phyloP scores from a whole-genome alignment of 176 grass and related monocot genomes.

The Oryza punctata region DNA sequence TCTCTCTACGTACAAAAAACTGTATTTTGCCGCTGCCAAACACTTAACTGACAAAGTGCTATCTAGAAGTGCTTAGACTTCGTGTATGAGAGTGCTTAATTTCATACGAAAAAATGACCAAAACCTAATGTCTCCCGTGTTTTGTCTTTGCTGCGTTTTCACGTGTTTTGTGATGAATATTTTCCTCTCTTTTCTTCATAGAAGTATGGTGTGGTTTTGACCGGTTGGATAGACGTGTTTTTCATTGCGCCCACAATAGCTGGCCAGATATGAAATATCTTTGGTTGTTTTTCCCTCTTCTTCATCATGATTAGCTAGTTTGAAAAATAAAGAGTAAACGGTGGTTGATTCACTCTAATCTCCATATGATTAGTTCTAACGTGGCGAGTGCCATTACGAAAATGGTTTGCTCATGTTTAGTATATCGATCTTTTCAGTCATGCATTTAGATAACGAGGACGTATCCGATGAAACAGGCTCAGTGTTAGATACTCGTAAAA shows the following conservation, averaged over 20 bases:
- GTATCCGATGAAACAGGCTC: too few relatives aligned
- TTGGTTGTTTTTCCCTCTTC: background rate
- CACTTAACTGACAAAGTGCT: background rate
- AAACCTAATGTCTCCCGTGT: background rate
- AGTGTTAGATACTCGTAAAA: too few relatives aligned
- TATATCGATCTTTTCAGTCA: background rate
- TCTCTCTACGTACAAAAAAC: too few relatives aligned
- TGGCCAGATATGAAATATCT: background rate
- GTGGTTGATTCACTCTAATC: too few relatives aligned
- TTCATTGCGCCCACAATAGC: background rate
- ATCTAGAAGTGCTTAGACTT: background rate
- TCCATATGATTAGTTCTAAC: too few relatives aligned
- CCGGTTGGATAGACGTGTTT: background rate
- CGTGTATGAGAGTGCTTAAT: too few relatives aligned
- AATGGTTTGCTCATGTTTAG: background rate
- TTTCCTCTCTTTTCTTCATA: background rate
- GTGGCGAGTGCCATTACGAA: background rate
- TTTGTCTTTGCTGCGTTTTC: background rate
- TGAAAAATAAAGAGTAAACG: background rate
- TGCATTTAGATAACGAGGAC: too few relatives aligned
- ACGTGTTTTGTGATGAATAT: background rate
- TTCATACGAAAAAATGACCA: too few relatives aligned
- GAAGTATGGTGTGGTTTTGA: background rate
- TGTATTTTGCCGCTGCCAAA: background rate
- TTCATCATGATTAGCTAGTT: background rate